These are phyloP conservation scores for Leccinum longicurvipes DNA, from an alignment of 768 basidiomycete species.

Conservation along the genomic window DNA sequence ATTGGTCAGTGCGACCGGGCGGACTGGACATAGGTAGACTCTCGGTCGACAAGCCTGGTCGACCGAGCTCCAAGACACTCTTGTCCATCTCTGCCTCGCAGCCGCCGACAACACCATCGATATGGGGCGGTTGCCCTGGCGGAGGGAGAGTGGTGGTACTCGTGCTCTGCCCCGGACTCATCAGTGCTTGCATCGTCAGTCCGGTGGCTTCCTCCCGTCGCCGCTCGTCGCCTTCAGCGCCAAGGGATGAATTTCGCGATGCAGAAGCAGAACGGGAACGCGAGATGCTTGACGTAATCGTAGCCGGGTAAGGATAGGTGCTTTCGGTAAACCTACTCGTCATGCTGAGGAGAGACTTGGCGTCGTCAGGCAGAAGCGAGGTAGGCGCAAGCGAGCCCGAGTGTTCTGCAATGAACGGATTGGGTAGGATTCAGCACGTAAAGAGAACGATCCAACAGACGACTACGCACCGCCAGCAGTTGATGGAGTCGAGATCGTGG, in stretches of 20 bases:
- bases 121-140: conserved; percentile 1
- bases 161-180: conserved; percentile 22
- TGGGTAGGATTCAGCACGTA: conserved; percentile 12
- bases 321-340: conserved; percentile 27
- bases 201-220: conserved; percentile 23
- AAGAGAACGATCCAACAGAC: neutral
- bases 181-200: conserved; percentile 16
- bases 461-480: conserved; percentile 23
- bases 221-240: conserved; percentile 21
- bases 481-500: neutral
- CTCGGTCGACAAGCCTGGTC: conserved; percentile 77
- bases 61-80: conserved; percentile 70
- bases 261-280: conserved; percentile 19
- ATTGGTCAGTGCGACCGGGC: neutral
- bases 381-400: conserved; percentile 12
- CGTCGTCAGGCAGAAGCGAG: conserved; percentile 20
- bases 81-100: conserved; percentile 53
- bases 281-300: conserved; percentile 16
- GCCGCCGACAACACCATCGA: conserved; percentile 1
- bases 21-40: conserved; percentile 41
- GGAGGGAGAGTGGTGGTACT: conserved; percentile 36
- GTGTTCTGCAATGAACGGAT: conserved; percentile 13
- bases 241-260: conserved; percentile 19
- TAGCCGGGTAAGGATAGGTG: conserved; percentile 25
- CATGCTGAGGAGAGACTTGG: conserved; percentile 30